Base-by-base conservation (phyloP, 495 filamentous ascomycete species). In the Recurvomyces mirabilis region DNA sequence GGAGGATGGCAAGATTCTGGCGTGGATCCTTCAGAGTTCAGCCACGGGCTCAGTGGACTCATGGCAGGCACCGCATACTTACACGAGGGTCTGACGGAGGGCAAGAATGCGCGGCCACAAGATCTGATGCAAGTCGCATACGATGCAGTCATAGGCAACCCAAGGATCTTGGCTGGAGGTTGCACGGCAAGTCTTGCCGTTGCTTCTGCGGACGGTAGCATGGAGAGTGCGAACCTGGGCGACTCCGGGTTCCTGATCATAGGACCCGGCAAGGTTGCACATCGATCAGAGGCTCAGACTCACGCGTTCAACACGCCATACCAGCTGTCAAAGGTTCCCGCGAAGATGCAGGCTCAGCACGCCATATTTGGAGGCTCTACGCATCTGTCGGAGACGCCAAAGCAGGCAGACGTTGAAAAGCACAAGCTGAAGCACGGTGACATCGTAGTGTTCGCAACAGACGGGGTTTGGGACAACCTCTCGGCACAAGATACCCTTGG, bases 291-390 rank as follows among this genome's bases (percentile, higher is more conserved):
- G 26, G 81, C 86, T 18, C 91, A 98, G 61, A 96, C 85, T 0
- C 93, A 98, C 60, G 86, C 82, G 18, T 98, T 98, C 70, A 98
- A 98, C 64, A 95, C 89, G 0, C 91, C 91, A 2, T 96, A 81
- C 62, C 91, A 98, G 63, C 76, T 98, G 15, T 87, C 85, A 49
- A 77, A 94, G 47, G 79, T 94, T 28, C 89, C 91, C 5, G 73
- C 80, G 7, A 75, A 73, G 52, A 78, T 94, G 67, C 72, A 84
- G 33, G 69, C 72, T 5, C 82, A 88, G 53, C 77, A 82, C 13
- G 74, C 73, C 17, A 69, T 81, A 30, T 95, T 93, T 54, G 89
- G 87, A 12, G 85, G 87, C n/a, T 23, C 49, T 3, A 68, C 68
- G 1, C 81, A 78, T 47, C 68, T 93, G 10, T 74, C 76, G 55